These are phyloP conservation scores for Azolla pinnata DNA, from an alignment of 75 land plant genomes.

Conservation along the genomic window DNA sequence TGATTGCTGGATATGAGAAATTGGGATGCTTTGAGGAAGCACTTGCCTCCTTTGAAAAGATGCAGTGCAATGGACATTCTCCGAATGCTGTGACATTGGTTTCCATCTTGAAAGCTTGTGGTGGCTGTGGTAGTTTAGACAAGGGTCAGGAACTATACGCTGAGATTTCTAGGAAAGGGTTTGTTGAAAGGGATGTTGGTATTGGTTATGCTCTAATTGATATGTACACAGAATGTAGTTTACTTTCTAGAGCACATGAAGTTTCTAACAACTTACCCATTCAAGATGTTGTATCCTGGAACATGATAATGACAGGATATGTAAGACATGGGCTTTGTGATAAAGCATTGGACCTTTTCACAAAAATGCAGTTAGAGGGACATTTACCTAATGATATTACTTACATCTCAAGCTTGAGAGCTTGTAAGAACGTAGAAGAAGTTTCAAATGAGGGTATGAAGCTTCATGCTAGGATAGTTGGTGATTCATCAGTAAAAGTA, in stretches of 20 bases:
- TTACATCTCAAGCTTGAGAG: conserved; percentile 14
- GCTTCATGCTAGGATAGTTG: too few species aligned
- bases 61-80: too few species aligned
- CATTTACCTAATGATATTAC: not conserved
- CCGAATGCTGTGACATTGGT: too few species aligned
- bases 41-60: conserved; percentile 10
- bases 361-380: not conserved
- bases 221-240: conserved; percentile 43
- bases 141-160: too few species aligned
- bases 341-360: not conserved
- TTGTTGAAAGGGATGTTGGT: conserved; percentile 18
- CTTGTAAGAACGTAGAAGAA: conserved; percentile 9
- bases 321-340: conserved; percentile 14
- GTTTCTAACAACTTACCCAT: conserved; percentile 11
- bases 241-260: conserved; percentile 29
- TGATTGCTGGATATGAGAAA: conserved; percentile 18
- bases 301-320: conserved; percentile 31
- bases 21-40: conserved; percentile 11
- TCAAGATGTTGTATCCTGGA: conserved; percentile 36
- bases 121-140: too few species aligned
- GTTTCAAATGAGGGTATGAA: not conserved
- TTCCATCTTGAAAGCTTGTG: too few species aligned
- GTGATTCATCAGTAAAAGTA: too few species aligned
- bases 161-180: too few species aligned
- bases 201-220: conserved; percentile 37